Conservation (phyloP, 1,284 basidiomycete genomes). For the Naganishia cerealis region DNA sequence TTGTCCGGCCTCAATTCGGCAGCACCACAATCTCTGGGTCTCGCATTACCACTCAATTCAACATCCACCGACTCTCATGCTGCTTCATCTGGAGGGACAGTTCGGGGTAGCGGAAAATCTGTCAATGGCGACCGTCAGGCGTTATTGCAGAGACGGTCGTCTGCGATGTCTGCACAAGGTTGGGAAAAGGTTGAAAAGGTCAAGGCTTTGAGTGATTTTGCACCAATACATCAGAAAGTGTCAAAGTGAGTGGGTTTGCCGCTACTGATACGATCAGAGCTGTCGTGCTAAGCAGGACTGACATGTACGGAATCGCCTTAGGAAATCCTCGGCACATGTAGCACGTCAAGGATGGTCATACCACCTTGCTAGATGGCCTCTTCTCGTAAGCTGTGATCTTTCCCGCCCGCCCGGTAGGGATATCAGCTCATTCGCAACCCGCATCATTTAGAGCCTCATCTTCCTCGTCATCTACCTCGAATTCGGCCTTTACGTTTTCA, state of each 20-base stretch:
- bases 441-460: conserved; percentile 66
- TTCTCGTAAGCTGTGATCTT: conserved; percentile 64
- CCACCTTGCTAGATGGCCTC: conserved; percentile 80
- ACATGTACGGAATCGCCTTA: not conserved
- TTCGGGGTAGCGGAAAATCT: conserved; percentile 35
- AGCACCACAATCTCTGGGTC: conserved; percentile 9
- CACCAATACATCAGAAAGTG: conserved; percentile 81
- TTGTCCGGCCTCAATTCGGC: conserved; percentile 39
- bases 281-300: not conserved
- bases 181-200: conserved; percentile 67
- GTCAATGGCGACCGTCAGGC: conserved; percentile 1
- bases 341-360: conserved; percentile 57
- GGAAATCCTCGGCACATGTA: conserved; percentile 16
- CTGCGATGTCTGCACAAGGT: conserved; percentile 46
- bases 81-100: conserved; percentile 25
- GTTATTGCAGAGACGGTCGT: conserved; percentile 27
- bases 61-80: conserved; percentile 37
- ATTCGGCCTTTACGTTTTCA: conserved; percentile 81
- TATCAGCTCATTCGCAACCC: not conserved
- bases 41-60: conserved; percentile 5
- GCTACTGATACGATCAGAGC: not conserved
- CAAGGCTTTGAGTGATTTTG: conserved; percentile 86
- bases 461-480: conserved; percentile 81
- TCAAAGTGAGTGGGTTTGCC: conserved; percentile 40
- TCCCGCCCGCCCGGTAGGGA: not conserved